Evolutionary conservation across 2,329 filamentous ascomycete species (phyloP).

Genomic region (Tolypocladium ovalisporum): DNA sequence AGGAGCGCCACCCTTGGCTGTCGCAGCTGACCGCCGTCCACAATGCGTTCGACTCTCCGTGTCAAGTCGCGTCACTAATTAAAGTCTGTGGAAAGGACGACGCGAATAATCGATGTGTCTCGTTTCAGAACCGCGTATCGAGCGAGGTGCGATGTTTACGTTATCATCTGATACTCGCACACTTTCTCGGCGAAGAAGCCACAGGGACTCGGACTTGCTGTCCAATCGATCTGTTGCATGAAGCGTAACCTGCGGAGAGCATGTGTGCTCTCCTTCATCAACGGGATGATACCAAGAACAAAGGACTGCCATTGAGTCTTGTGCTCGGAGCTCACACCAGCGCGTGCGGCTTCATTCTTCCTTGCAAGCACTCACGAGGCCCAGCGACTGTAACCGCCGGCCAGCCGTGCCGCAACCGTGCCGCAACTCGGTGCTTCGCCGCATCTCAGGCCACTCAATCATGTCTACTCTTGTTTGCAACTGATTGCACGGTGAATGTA

Average conservation of each 20-base stretch:
- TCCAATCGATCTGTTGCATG: not conserved
- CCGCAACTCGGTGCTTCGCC: not conserved
- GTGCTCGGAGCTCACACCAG: not conserved
- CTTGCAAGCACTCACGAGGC: not conserved
- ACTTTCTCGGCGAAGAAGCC: not conserved
- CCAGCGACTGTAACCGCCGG: too few species aligned
- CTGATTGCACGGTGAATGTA: not conserved
- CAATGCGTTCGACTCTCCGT: not conserved
- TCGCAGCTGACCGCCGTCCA: not conserved
- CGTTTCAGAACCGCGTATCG: not conserved
- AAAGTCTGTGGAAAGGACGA: too few species aligned
- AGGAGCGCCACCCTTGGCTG: too few species aligned
- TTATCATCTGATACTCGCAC: too few species aligned
- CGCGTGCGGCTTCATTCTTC: not conserved
- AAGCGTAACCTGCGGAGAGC: not conserved
- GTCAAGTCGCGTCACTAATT: not conserved
- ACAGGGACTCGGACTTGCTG: not conserved
- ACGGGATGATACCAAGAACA: not conserved
- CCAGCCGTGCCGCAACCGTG: too few species aligned
- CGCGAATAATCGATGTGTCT: not conserved
- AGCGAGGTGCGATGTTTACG: not conserved
- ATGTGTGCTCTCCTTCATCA: not conserved
- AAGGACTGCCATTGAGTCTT: not conserved
- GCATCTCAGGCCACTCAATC: not conserved
- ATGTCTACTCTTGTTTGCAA: not conserved